Evolutionary conservation across 2,329 filamentous ascomycete genomes (phyloP), one percentile per base, ranked within the genome.

Genomic region (Scedosporium dehoogii): DNA sequence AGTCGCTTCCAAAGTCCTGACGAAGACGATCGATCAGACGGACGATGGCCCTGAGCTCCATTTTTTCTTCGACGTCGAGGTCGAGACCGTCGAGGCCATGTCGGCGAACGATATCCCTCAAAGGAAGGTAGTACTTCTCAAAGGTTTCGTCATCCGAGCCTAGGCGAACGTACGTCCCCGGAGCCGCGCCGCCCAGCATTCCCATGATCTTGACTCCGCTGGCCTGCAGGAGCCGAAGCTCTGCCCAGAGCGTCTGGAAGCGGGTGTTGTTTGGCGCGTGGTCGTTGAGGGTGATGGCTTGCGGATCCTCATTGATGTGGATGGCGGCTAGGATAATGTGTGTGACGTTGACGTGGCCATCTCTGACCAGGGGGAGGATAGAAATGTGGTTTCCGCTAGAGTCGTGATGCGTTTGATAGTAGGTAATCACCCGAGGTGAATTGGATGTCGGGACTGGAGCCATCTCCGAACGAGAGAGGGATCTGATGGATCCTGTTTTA

Each of bases 321-420:
- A 97, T 85, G 12, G 92, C 92, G 5, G 90, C 91, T 58, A 97
- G 76, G 68, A 96, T 92, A 64, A 96, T 80, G 75, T 97, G 92
- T 0, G 92, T 96, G 27, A 83, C 71, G 44, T 78, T 72, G 57
- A 79, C 73, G 21, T 18, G 44, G 59, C 59, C 59, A 25, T 44
- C 38, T 16, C 18, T 41, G 66, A 85, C 70, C 62, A 85, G 74
- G 0, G 81, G 81, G 2, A 84, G 75, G 64, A 83, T 74, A 3
- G 82, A 83, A 65, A 85, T 78, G 64, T 77, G 76, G 6, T 74
- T 71, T 42, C 76, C 76, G 0, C 68, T 63, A 6, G 69, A 66
- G 65, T 79, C 74, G 69, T 84, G 81, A 38, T 81, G 81, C 0
- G 82, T 84, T 69, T 84, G 81, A 70, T 80, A 81, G 72, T 83